Conservation (phyloP, 139 green algal genomes). For the Chlamydomonas schloesseri region DNA sequence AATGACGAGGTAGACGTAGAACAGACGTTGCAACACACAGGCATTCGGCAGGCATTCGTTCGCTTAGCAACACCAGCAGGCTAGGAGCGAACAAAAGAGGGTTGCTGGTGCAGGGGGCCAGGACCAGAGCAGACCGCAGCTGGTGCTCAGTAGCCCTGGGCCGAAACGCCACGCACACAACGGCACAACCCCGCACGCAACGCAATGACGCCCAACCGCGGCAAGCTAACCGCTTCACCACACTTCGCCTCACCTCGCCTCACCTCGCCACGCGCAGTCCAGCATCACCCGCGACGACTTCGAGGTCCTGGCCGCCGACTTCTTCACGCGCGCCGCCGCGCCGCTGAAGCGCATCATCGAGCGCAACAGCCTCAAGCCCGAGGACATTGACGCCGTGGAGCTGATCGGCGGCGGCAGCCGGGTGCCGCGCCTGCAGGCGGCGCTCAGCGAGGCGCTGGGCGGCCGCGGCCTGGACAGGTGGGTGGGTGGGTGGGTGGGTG, state of each 20-base stretch:
- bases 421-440: slow-evolving; percentile 83
- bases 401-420: slow-evolving; percentile 90
- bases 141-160: no score
- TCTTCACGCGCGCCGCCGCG: slow-evolving; percentile 72
- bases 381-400: slow-evolving; percentile 86
- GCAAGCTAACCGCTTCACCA: neutral
- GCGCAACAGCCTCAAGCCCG: slow-evolving; percentile 75
- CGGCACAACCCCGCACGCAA: no score
- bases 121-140: no score
- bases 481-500: neutral
- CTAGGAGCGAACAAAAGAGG: no score
- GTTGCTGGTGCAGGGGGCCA: no score
- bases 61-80: no score
- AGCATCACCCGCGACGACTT: slow-evolving; percentile 78
- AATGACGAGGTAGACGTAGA: no score
- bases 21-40: no score
- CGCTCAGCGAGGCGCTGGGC: slow-evolving; percentile 80
- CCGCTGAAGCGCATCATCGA: slow-evolving; percentile 80
- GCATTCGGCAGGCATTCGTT: no score
- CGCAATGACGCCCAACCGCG: no score
- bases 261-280: slow-evolving; percentile 24
- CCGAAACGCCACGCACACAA: no score
- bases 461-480: slow-evolving; percentile 73
- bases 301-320: slow-evolving; percentile 82
- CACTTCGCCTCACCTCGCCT: neutral